phyloP scores from a whole-genome alignment of 331 rosid species.

The Quercus tomentella region DNA sequence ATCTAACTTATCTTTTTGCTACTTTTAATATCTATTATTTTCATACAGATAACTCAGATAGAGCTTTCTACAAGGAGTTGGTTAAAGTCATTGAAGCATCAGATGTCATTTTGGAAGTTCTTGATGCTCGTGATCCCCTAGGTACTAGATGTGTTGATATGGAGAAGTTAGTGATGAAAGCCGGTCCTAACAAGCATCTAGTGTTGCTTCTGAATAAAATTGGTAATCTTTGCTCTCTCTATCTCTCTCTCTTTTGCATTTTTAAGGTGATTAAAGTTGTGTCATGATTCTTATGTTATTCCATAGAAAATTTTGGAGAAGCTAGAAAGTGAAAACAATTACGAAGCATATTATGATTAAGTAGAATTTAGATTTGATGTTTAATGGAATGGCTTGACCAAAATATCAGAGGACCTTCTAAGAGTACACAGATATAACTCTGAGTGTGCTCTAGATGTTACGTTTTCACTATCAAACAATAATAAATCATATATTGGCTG shows the following conservation, averaged over 20 bases:
- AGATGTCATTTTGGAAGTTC: slow-evolving; percentile 92
- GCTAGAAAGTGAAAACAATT: not conserved
- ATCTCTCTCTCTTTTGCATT: not conserved
- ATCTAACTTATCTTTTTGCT: not conserved
- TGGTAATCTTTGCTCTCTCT: slow-evolving; percentile 41
- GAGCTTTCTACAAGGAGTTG: slow-evolving; percentile 86
- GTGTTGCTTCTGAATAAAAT: slow-evolving; percentile 92
- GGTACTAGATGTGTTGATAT: slow-evolving; percentile 86
- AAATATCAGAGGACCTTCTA: not conserved
- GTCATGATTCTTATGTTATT: too few relatives aligned
- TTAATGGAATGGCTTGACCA: not conserved
- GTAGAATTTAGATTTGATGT: not conserved
- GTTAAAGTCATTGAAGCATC: slow-evolving; percentile 82
- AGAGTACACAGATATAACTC: not conserved
- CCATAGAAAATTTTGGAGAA: not conserved
- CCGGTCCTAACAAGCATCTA: slow-evolving; percentile 75
- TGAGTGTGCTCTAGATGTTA: not conserved
- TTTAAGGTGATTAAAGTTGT: not conserved
- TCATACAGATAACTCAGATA: slow-evolving; percentile 54
- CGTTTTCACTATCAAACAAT: not conserved
- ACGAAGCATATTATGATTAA: not conserved
- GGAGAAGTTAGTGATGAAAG: slow-evolving; percentile 83
- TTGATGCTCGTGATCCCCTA: slow-evolving; percentile 97
- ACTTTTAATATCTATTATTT: not conserved
- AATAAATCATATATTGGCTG: not conserved